Evolutionary conservation across 2,329 filamentous ascomycete species (phyloP), one percentile per base, ranked within the genome.

Genomic region (Colletotrichum sp.): DNA sequence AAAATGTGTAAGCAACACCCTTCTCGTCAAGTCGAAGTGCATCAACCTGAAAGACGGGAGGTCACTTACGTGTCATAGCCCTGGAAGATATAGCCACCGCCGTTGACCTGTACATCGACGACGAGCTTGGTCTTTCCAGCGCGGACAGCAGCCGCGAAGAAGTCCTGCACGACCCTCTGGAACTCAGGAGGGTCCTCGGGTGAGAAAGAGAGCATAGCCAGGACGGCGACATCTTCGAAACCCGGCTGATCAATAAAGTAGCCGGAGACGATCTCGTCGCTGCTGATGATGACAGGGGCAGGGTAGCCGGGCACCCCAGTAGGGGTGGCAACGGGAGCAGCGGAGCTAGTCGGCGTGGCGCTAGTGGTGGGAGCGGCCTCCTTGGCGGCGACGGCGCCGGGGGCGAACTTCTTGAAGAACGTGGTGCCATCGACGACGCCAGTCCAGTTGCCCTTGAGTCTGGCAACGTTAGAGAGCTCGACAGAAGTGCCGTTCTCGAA

Each of bases 71-170:
- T 85, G 79, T 92, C 90, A 78, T 91, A 90, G 15, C 88, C 90
- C 39, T 89, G 87, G 16, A 91, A 80, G 64, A 93, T 89, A 9
- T 86, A 88, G 26, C 92, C 92, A 55, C 92, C 92, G 6, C 87
- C 88, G 77, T 93, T 93, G 55, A 86, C 87, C 12, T 87, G 88
- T 5, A 93, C 82, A 78, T 93, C 91, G 30, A 93, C 84, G n/a
- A 93, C 88, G 0, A 93, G 87, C 82, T 91, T 91, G 52, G 87
- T 91, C 83, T 92, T 92, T 73, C 88, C 89, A 1, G 86, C 87
- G 8, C 85, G 84, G 3, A 81, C 75, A 16, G 83, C 83, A 16
- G 82, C 72, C 44, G 81, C 79, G 60, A 86, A 82, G 77, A 86
- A 86, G 16, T 83, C 78, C 52, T 80, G 78, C 49, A 79, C 79